Evolutionary conservation across 371 early-diverging fungal genomes (phyloP).

Genomic region (Mucor sp.): DNA sequence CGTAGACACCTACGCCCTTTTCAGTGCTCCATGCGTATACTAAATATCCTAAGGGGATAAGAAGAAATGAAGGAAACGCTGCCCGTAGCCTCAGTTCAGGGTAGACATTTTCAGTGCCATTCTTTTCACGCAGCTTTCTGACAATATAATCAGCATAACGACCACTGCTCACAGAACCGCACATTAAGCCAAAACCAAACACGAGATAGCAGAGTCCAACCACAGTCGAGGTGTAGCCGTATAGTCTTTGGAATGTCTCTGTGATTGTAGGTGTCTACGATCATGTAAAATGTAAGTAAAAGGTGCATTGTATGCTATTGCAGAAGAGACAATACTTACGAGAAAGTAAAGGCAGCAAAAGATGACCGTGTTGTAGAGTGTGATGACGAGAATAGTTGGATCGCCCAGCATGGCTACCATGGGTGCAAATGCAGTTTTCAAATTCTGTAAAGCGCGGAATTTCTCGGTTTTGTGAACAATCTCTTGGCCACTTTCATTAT

Average conservation of each 20-base stretch:
- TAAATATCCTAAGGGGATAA: conserved; percentile 55
- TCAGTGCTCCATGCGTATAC: conserved; percentile 57
- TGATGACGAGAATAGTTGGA: conserved; percentile 30
- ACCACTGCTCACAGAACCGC: conserved; percentile 52
- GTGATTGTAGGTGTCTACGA: conserved; percentile 44
- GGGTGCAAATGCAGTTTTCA: conserved; percentile 11
- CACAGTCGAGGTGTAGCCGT: conserved; percentile 31
- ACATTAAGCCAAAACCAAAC: conserved; percentile 46
- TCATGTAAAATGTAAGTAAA: neutral
- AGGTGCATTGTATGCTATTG: neutral
- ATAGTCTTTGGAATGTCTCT: conserved; percentile 36
- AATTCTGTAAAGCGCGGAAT: conserved; percentile 6
- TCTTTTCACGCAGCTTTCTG: conserved; percentile 20
- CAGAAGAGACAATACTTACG: conserved; percentile 6
- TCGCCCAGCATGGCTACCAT: conserved; percentile 27
- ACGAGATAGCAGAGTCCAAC: conserved; percentile 53
- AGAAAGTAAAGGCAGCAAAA: conserved; percentile 32
- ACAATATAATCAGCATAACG: conserved; percentile 49
- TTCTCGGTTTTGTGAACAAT: neutral
- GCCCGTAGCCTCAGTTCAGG: conserved; percentile 51
- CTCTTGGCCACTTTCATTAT: neutral
- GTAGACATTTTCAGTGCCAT: conserved; percentile 4
- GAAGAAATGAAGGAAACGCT: conserved; percentile 44
- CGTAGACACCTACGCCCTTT: conserved; percentile 39
- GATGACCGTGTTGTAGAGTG: conserved; percentile 30